Percentiles rank a stretch among this genome's conserved stretches.
These are phyloP conservation scores for Thyridium curvatum DNA, from an alignment of 2,329 filamentous ascomycete genomes.

Conservation along the genomic window DNA sequence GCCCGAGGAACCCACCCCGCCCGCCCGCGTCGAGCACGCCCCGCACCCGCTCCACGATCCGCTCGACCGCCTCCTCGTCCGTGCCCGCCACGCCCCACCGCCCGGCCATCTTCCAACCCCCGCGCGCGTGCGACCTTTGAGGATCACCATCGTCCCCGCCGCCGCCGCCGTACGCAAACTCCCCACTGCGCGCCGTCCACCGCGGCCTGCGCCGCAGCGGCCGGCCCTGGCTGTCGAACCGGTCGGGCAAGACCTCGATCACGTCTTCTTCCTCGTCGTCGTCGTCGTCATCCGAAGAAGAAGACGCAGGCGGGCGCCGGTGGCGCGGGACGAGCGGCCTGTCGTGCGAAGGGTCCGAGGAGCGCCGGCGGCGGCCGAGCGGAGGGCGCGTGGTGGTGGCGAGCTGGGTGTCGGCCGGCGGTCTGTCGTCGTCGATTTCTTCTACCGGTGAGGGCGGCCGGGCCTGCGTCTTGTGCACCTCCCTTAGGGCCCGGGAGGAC, in stretches of 20 bases:
- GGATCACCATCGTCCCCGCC: slow-evolving; percentile 10
- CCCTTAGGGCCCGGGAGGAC: slow-evolving; percentile 36
- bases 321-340: slow-evolving; percentile 16
- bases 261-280: slow-evolving; percentile 28
- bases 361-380: slow-evolving; percentile 15
- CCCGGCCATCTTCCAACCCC: slow-evolving; percentile 29
- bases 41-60: slow-evolving; percentile 22
- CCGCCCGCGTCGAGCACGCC: slow-evolving; percentile 19
- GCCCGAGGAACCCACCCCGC: slow-evolving; percentile 16
- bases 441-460: too few species aligned
- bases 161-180: slow-evolving; percentile 29
- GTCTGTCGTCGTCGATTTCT: too few species aligned
- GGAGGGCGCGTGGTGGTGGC: too few species aligned
- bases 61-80: slow-evolving; percentile 32
- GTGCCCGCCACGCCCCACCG: slow-evolving; percentile 39
- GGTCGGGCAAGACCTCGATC: slow-evolving; percentile 37
- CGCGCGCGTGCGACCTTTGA: too few species aligned
- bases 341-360: slow-evolving; percentile 27
- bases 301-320: slow-evolving; percentile 8
- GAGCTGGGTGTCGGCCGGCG: too few species aligned
- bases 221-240: slow-evolving; percentile 38
- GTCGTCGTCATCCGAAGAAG: slow-evolving; percentile 20
- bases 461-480: too few species aligned
- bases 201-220: slow-evolving; percentile 19
- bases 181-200: slow-evolving; percentile 31